Percentiles rank a stretch among this genome's conserved stretches.
These are phyloP conservation scores for Mucor circinelloides DNA, from an alignment of 371 early-diverging fungal genomes.

Conservation along the genomic window DNA sequence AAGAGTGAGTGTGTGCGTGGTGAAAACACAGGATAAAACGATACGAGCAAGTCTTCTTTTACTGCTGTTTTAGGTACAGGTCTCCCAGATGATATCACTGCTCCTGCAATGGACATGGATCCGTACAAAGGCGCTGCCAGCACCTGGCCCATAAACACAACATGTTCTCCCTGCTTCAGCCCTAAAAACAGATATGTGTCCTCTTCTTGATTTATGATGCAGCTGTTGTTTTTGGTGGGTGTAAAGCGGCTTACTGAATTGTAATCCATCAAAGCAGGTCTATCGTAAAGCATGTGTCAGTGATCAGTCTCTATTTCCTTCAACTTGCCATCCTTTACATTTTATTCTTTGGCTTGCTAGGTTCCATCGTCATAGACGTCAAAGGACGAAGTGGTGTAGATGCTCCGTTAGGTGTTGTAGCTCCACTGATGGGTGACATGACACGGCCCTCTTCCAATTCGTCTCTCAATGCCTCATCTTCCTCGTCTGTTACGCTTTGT, in stretches of 20 bases:
- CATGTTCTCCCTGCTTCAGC: slow-evolving; percentile 27
- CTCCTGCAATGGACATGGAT: slow-evolving; percentile 43
- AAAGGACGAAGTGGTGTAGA: neutral
- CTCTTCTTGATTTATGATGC: slow-evolving; percentile 22
- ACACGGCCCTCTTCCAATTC: neutral
- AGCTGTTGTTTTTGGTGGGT: slow-evolving; percentile 14
- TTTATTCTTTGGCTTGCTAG: neutral
- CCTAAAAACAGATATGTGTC: slow-evolving; percentile 27
- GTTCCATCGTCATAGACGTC: neutral
- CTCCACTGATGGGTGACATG: slow-evolving; percentile 12
- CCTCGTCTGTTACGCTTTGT: neutral
- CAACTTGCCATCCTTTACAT: neutral
- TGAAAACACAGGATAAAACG: slow-evolving; percentile 58
- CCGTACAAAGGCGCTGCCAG: slow-evolving; percentile 48
- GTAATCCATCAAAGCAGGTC: slow-evolving; percentile 6
- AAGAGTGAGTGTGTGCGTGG: slow-evolving; percentile 63
- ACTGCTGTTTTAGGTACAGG: neutral
- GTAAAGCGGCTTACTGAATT: slow-evolving; percentile 19
- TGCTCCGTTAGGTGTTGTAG: slow-evolving; percentile 8
- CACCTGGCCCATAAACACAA: slow-evolving; percentile 58
- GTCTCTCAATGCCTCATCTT: slow-evolving; percentile 7
- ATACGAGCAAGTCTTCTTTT: slow-evolving; percentile 13
- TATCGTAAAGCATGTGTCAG: neutral
- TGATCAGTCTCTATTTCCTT: neutral
- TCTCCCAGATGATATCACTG: slow-evolving; percentile 20